Percentiles rank a stretch among this genome's conserved stretches.
phyloP scores from a whole-genome alignment of 2,329 filamentous ascomycete species.

The Sarocladium oryzae region DNA sequence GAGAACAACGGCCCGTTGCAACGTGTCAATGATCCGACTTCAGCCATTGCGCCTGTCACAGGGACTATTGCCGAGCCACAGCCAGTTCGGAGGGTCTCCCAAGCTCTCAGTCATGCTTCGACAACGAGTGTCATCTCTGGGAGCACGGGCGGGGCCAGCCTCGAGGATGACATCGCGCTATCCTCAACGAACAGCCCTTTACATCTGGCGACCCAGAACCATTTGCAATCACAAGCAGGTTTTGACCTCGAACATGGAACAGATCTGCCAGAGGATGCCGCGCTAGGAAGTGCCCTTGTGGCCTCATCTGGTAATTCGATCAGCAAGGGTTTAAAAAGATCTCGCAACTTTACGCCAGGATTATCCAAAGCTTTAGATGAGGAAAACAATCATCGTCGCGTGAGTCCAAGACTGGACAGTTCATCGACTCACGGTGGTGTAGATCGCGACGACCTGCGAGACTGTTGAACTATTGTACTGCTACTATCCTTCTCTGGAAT shows the following conservation, averaged over 20 bases:
- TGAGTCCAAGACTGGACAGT: conserved; percentile 19
- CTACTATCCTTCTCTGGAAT: neutral
- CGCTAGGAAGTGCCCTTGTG: conserved; percentile 13
- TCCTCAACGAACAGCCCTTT: neutral
- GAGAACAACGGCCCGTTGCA: conserved; percentile 21
- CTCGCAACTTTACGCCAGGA: conserved; percentile 39
- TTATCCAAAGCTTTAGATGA: conserved; percentile 40
- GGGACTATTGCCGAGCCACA: neutral
- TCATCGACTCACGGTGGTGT: conserved; percentile 12
- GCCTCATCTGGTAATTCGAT: conserved; percentile 12
- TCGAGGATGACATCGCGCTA: neutral
- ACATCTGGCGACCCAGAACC: neutral
- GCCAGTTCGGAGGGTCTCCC: neutral
- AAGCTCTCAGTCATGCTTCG: neutral
- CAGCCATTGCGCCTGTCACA: neutral
- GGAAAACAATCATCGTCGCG: conserved; percentile 37
- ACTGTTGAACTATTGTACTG: too few relatives aligned
- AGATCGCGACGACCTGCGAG: neutral
- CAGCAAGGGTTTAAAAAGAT: conserved; percentile 38
- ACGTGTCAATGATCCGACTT: conserved; percentile 7
- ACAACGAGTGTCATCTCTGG: neutral
- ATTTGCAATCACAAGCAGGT: neutral
- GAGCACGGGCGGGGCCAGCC: conserved; percentile 3
- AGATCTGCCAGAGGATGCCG: neutral
- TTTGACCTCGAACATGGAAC: neutral